Conservation (phyloP, 208 protist genomes). For the Leishmania tropica region DNA sequence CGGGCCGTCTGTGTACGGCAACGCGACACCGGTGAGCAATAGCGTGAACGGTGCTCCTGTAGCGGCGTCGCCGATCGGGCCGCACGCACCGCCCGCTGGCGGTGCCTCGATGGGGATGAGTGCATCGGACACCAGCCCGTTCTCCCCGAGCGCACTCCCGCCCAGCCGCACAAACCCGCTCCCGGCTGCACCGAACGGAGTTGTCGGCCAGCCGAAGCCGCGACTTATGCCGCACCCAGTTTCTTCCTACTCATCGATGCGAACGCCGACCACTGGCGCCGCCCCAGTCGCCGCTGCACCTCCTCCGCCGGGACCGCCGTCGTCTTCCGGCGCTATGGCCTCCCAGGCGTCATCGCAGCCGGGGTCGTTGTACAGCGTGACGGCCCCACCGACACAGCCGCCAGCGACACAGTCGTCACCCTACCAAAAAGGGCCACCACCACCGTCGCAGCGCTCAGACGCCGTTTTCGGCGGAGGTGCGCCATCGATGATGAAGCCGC, state of each 20-base stretch:
- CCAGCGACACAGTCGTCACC: neutral
- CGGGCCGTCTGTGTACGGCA: neutral
- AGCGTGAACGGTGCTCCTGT: constrained; percentile 1
- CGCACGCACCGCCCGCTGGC: neutral
- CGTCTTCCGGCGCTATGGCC: constrained; percentile 5
- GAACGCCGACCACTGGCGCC: neutral
- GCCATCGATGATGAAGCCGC: neutral
- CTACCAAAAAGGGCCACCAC: constrained; percentile 7
- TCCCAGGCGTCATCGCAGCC: constrained; percentile 25
- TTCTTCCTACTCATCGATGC: constrained; percentile 63
- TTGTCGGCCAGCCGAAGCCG: constrained; percentile 39
- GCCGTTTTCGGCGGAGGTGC: neutral
- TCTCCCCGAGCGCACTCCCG: constrained; percentile 1
- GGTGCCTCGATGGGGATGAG: neutral
- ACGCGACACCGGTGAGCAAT: neutral
- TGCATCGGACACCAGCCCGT: neutral
- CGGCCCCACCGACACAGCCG: constrained; percentile 22
- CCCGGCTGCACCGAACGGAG: neutral
- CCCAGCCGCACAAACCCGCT: constrained; percentile 15
- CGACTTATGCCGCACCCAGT: constrained; percentile 75
- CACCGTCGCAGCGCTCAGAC: neutral
- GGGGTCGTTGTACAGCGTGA: constrained; percentile 28
- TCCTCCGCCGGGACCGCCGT: constrained; percentile 10
- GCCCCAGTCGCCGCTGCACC: constrained; percentile 11
- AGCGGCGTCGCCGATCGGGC: neutral